Evolutionary conservation across 2,329 filamentous ascomycete species (phyloP).

Genomic region (Fusarium sp.): DNA sequence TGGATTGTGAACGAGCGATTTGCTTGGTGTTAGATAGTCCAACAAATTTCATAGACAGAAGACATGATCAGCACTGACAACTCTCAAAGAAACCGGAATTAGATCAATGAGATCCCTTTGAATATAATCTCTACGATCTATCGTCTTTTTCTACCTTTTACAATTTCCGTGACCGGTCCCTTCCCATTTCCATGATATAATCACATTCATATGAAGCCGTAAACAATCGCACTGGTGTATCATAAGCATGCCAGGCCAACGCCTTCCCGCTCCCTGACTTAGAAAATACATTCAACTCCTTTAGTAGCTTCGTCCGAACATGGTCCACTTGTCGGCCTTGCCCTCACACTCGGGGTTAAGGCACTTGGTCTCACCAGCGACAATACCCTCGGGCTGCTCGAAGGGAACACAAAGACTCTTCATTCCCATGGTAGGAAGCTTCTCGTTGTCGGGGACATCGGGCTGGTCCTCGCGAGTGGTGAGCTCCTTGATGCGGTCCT

Average conservation of each 20-base stretch:
- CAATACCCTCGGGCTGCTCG: conserved; percentile 84
- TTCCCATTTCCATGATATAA: conserved; percentile 44
- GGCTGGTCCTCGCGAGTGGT: conserved; percentile 78
- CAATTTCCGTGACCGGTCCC: conserved; percentile 27
- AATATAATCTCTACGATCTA: conserved; percentile 39
- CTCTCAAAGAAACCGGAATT: neutral
- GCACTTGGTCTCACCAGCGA: conserved; percentile 87
- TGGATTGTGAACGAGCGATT: conserved; percentile 85
- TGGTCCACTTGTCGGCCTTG: conserved; percentile 85
- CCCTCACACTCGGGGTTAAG: conserved; percentile 86
- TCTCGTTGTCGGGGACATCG: conserved; percentile 64
- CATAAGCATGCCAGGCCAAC: conserved; percentile 47
- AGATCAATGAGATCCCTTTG: conserved; percentile 34
- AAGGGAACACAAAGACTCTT: conserved; percentile 80
- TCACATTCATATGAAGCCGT: conserved; percentile 46
- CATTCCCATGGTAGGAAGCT: conserved; percentile 71
- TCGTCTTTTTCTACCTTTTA: conserved; percentile 41
- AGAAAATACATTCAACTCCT: conserved; percentile 33
- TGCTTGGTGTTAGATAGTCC: conserved; percentile 72
- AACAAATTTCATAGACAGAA: conserved; percentile 3
- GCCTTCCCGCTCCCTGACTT: conserved; percentile 44
- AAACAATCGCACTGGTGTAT: conserved; percentile 49
- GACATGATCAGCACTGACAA: neutral
- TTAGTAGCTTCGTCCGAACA: conserved; percentile 85
- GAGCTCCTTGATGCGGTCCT: conserved; percentile 94